phyloP scores from a whole-genome alignment of 2,329 filamentous ascomycete species.

The Penicillium sp. region DNA sequence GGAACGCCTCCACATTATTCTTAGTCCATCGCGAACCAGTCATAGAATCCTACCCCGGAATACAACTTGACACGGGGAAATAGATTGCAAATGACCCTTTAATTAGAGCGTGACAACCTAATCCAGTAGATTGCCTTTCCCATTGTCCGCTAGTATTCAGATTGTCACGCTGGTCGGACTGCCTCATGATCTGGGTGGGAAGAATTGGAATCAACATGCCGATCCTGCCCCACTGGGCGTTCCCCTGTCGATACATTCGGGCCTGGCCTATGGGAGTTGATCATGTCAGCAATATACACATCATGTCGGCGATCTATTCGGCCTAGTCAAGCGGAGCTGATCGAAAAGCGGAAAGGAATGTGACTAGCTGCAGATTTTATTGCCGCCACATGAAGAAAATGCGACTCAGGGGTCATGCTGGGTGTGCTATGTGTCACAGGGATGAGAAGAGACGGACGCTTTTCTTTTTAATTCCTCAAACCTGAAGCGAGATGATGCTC shows the following conservation, averaged over 20 bases:
- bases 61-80: constrained; percentile 22
- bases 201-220: constrained; percentile 15
- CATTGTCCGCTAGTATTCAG: constrained; percentile 1
- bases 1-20: constrained; percentile 3
- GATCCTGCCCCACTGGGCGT: constrained; percentile 18
- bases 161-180: constrained; percentile 13
- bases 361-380: constrained; percentile 22
- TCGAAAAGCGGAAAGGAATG: constrained; percentile 18
- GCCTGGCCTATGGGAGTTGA: constrained; percentile 2
- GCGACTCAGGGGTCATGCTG: constrained; percentile 19
- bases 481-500: not conserved
- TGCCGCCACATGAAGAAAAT: constrained; percentile 17
- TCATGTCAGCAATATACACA: constrained; percentile 1
- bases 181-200: constrained; percentile 21
- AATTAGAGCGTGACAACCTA: constrained; percentile 3
- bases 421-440: constrained; percentile 9
- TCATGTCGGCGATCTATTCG: constrained; percentile 2
- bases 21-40: not conserved
- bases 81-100: constrained; percentile 14
- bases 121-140: constrained; percentile 2
- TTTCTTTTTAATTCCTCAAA: not conserved
- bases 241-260: constrained; percentile 11
- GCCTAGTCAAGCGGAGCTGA: constrained; percentile 5
- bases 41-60: constrained; percentile 16
- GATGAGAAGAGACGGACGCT: not conserved